Evolutionary conservation across 371 early-diverging fungal genomes (phyloP).

Genomic region (Mycotypha africana): DNA sequence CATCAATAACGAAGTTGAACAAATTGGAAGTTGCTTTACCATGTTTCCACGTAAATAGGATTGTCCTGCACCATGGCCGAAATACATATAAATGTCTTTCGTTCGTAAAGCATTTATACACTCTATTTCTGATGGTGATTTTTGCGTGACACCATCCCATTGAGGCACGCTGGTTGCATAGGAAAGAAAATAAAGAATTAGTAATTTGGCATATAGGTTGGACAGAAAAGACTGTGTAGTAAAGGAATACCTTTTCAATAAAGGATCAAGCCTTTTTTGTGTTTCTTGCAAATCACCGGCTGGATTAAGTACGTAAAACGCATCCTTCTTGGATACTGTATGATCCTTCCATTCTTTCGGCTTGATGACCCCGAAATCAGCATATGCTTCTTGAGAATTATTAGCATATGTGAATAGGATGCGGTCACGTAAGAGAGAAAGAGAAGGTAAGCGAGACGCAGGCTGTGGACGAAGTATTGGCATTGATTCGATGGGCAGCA

Average conservation of each 20-base stretch:
- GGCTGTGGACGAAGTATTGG: slow-evolving; percentile 64
- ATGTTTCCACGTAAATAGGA: slow-evolving; percentile 70
- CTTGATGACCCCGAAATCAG: slow-evolving; percentile 1
- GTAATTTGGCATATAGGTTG: too few relatives aligned
- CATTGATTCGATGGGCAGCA: slow-evolving; percentile 83
- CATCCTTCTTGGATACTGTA: slow-evolving; percentile 42
- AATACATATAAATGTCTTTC: slow-evolving; percentile 82
- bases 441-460: slow-evolving; percentile 77
- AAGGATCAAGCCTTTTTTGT: slow-evolving; percentile 64
- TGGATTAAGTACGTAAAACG: slow-evolving; percentile 88
- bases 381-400: slow-evolving; percentile 3
- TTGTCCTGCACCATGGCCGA: slow-evolving; percentile 98
- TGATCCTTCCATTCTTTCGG: slow-evolving; percentile 29
- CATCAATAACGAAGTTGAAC: slow-evolving; percentile 78
- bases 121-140: slow-evolving; percentile 66
- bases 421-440: slow-evolving; percentile 68
- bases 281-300: slow-evolving; percentile 80
- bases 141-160: slow-evolving; percentile 73
- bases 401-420: slow-evolving; percentile 34
- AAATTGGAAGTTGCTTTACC: slow-evolving; percentile 57
- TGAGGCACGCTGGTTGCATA: slow-evolving; percentile 11
- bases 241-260: slow-evolving; percentile 46
- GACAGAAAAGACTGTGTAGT: too few relatives aligned
- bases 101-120: slow-evolving; percentile 49
- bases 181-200: neutral